Evolutionary conservation across 2,329 filamentous ascomycete genomes (phyloP), one percentile per base, ranked within the genome.

Genomic region (Dothidotthia symphoricarpi): DNA sequence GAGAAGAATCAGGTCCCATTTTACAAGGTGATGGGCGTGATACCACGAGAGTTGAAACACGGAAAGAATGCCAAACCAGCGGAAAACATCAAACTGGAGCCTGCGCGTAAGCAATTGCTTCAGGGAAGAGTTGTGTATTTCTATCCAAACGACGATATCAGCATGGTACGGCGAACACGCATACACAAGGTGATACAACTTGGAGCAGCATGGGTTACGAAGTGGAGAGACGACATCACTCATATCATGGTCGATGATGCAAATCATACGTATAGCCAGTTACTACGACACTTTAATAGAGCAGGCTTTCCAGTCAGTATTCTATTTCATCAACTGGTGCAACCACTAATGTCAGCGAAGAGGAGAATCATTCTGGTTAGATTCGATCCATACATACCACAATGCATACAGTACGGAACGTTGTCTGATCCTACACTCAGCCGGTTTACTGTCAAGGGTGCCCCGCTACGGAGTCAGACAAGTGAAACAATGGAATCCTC

Each of bases 181-280:
- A 95, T 96, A 35, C 76, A 76, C 19, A 89, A 84, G 61, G 83
- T 86, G 0, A 76, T 80, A 24, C 50, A 64, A 34, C 45, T 64
- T 10, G 91, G 91, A 28, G 91, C 85, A 1, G 69, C 63, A 1
- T 93, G 89, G 82, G 77, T 80, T 17, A 75, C 75, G 34, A 67
- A 73, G 1, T 78, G 83, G 58, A 64, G 65, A 19, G 53, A 63
- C 0, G 66, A 59, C 15, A 78, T 93, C 12, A 94, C 85, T 1
- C 88, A 95, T 67, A 70, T 95, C 32, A 75, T 97, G 41, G 83
- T 88, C 2, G 90, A 96, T 58, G 83, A 81, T 48, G 68, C 68
- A 2, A 51, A 38, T 13, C 68, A 93, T 33, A 70, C 69, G 1
- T 90, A 82, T 57, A 66, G 73, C 3, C 78, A 89, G 39, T 71